Conservation (phyloP, 2,329 filamentous ascomycete species). For the Aspergillus pseudotamarii region DNA sequence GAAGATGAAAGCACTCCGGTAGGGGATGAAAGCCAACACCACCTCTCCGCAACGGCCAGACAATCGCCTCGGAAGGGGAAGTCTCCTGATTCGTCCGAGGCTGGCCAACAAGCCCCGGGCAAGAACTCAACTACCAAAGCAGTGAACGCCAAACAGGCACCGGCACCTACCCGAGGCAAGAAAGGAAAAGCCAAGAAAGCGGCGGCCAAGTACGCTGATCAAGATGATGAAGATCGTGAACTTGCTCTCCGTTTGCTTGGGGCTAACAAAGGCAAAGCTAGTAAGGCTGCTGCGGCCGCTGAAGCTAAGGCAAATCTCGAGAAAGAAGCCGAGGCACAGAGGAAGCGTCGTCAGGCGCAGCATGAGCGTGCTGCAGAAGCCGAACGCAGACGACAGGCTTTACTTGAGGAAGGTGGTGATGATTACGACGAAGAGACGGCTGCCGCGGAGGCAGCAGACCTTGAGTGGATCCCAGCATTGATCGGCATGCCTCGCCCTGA, state of each 20-base stretch:
- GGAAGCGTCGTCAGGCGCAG: conserved; percentile 75
- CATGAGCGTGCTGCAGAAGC: conserved; percentile 73
- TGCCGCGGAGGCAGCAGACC: conserved; percentile 51
- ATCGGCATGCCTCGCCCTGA: conserved; percentile 77
- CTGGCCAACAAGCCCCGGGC: conserved; percentile 13
- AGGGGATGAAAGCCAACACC: conserved; percentile 26
- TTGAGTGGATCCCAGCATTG: conserved; percentile 65
- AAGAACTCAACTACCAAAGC: conserved; percentile 22
- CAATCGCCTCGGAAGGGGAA: conserved; percentile 36
- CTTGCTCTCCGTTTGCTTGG: conserved; percentile 88
- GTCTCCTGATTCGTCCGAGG: conserved; percentile 21
- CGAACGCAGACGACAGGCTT: conserved; percentile 67
- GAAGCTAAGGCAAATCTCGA: conserved; percentile 69
- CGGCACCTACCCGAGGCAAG: conserved; percentile 65
- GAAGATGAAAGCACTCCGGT: conserved; percentile 4
- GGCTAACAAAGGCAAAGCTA: conserved; percentile 57
- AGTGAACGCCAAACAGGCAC: conserved; percentile 19
- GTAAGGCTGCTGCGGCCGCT: conserved; percentile 63
- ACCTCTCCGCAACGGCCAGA: conserved; percentile 50
- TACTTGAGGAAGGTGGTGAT: conserved; percentile 69
- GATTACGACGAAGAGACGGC: conserved; percentile 58
- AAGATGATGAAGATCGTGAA: conserved; percentile 90
- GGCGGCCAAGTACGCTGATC: conserved; percentile 85
- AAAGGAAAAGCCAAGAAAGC: conserved; percentile 83
- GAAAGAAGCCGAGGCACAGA: conserved; percentile 70